phyloP scores from a whole-genome alignment of 2,329 filamentous ascomycete species.

The Sarocladium brachiariae region DNA sequence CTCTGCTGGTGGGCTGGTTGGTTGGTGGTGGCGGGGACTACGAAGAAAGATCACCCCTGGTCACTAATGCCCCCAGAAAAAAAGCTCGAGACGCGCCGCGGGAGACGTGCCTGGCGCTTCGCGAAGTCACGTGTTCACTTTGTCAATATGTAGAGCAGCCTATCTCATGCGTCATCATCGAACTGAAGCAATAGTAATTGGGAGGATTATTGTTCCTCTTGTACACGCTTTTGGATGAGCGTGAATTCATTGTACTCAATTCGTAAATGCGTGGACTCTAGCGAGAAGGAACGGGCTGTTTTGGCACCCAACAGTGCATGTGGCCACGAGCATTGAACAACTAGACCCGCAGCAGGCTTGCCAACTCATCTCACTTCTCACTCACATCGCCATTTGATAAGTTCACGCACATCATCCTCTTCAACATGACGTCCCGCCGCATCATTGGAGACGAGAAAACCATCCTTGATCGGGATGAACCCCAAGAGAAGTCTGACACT shows the following conservation, averaged over 20 bases:
- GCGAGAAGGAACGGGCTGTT: too few relatives aligned
- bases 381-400: neutral
- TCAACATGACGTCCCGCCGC: slow-evolving; percentile 62
- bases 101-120: neutral
- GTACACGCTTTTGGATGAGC: too few relatives aligned
- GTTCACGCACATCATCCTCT: neutral
- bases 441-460: slow-evolving; percentile 61
- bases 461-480: slow-evolving; percentile 53
- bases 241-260: too few relatives aligned
- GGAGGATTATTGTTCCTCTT: too few relatives aligned
- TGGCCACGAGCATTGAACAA: too few relatives aligned
- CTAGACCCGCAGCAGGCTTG: neutral
- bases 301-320: too few relatives aligned
- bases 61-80: slow-evolving; percentile 5
- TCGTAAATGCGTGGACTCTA: too few relatives aligned
- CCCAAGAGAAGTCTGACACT: slow-evolving; percentile 59
- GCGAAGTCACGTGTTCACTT: slow-evolving; percentile 8
- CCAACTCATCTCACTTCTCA: slow-evolving; percentile 1
- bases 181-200: neutral
- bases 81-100: slow-evolving; percentile 9
- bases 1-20: neutral
- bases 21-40: slow-evolving; percentile 2
- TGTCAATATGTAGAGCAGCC: neutral
- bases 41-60: neutral
- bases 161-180: neutral